Base-by-base conservation (phyloP, 106 monocot genomes). In the Hemerocallis citrina region DNA sequence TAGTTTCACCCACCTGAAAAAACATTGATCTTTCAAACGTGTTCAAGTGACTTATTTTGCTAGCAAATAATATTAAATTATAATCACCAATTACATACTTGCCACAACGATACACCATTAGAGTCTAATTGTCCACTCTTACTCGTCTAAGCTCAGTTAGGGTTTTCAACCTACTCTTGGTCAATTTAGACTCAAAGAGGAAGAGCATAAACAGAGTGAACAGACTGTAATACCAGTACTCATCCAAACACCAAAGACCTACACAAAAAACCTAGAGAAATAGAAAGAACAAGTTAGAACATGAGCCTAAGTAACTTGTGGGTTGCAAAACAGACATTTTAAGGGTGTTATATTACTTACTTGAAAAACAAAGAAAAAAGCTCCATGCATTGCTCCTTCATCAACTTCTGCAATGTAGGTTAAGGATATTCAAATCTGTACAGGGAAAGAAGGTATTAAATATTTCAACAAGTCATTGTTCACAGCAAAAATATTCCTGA, bases 291-390 rank as follows among this genome's bases (percentile, higher is more conserved):
- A 47, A 73, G 27, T 33, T 21, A 70, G 11, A 19, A 65, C 10
- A 63, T 25, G 40, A 31, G 23, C 10, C 19, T 16, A 7, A 6
- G 42, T 2, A 57, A 23, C 24, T 6, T 36, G 15, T 22, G 25
- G 16, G 13, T 68, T 19, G 57, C 19, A 24, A 47, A 39, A 35
- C 12, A 16, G 35, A 14, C 3, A 44, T 1, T 28, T 15, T 33
- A 31, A 36, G 32, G n/a, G 4, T 23, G 8, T 5, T 33, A 33
- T 0, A 50, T 50, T 31, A 61, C 59, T n/a, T n/a, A n/a, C n/a
- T 79, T 98, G 98, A 65, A 98, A 98, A 59, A 98, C 98, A 71
- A 98, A 98, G n/a, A n/a, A 71, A 98, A 98, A 16, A 92, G 98
- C 50, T 92, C 98, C 98, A 80, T 92, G 66, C 79, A 70, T 25